Evolutionary conservation across 176 grass and related monocot genomes (phyloP).

Genomic region (Raddia guianensis): DNA sequence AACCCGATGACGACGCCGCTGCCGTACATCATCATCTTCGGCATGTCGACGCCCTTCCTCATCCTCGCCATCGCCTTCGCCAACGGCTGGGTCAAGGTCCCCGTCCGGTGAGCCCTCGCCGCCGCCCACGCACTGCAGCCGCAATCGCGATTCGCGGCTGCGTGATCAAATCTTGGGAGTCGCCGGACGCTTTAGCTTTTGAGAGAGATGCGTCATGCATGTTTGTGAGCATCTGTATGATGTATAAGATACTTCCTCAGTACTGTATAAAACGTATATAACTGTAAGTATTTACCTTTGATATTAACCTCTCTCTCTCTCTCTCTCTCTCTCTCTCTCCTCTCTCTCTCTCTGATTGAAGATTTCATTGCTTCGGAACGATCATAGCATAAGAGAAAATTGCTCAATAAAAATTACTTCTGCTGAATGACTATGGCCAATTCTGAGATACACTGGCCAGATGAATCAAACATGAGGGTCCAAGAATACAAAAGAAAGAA

Average conservation of each 20-base stretch:
- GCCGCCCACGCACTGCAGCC: neutral
- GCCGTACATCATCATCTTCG: conserved; percentile 95
- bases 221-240: conserved; percentile 9
- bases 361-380: neutral
- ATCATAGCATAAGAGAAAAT: neutral
- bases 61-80: conserved; percentile 95
- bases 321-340: neutral
- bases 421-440: neutral
- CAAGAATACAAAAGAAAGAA: neutral
- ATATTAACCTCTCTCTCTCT: neutral
- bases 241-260: neutral
- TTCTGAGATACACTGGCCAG: neutral
- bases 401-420: neutral
- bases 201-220: conserved; percentile 19
- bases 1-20: conserved; percentile 92
- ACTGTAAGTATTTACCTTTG: neutral
- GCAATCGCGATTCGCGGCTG: neutral
- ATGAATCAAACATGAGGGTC: neutral
- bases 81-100: conserved; percentile 89
- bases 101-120: conserved; percentile 42
- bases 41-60: conserved; percentile 88
- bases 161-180: neutral
- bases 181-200: neutral
- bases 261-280: conserved; percentile 30
- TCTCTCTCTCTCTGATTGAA: neutral